phyloP scores from a whole-genome alignment of 805 yeast genomes.

The Ogataea paradorogensis region DNA sequence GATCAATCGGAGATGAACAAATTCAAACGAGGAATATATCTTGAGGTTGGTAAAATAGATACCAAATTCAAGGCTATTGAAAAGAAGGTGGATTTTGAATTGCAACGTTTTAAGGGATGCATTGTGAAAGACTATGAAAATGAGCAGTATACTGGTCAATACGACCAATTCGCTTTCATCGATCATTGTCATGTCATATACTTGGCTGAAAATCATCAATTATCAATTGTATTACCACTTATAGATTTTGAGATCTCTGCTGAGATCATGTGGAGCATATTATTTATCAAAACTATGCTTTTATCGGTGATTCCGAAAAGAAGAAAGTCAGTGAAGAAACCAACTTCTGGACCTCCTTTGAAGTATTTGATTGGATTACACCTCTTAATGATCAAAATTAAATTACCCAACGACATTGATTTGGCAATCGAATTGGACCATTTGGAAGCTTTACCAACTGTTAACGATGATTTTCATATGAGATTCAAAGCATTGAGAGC shows the following conservation, averaged over 20 bases:
- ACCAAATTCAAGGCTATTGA: slow-evolving; percentile 4
- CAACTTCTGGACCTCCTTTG: slow-evolving; percentile 1
- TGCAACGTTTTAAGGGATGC: slow-evolving; percentile 10
- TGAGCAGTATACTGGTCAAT: slow-evolving; percentile 10
- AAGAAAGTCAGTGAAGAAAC: background rate
- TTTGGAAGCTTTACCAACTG: slow-evolving; percentile 22
- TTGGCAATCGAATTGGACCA: slow-evolving; percentile 31
- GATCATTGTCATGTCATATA: slow-evolving; percentile 17
- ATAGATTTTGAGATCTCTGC: slow-evolving; percentile 27
- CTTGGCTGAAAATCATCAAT: slow-evolving; percentile 11
- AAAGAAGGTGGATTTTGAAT: slow-evolving; percentile 7
- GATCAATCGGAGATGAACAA: slow-evolving; percentile 30
- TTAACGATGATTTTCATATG: slow-evolving; percentile 12
- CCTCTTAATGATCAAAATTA: slow-evolving; percentile 23
- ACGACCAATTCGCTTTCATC: slow-evolving; percentile 13
- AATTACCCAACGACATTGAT: slow-evolving; percentile 29
- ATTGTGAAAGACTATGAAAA: slow-evolving; percentile 24
- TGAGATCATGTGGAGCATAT: slow-evolving; percentile 32
- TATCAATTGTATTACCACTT: slow-evolving; percentile 26
- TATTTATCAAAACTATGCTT: slow-evolving; percentile 25
- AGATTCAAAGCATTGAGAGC: slow-evolving; percentile 27
- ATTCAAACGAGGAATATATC: slow-evolving; percentile 28
- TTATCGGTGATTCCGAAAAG: slow-evolving; percentile 12
- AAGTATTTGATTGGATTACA: slow-evolving; percentile 23
- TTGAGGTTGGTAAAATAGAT: slow-evolving; percentile 6